A percentile compares a stretch with the other conserved stretches of the same genome.
These are phyloP conservation scores for Podospora australis DNA, from an alignment of 495 filamentous ascomycete species.

Conservation along the genomic window DNA sequence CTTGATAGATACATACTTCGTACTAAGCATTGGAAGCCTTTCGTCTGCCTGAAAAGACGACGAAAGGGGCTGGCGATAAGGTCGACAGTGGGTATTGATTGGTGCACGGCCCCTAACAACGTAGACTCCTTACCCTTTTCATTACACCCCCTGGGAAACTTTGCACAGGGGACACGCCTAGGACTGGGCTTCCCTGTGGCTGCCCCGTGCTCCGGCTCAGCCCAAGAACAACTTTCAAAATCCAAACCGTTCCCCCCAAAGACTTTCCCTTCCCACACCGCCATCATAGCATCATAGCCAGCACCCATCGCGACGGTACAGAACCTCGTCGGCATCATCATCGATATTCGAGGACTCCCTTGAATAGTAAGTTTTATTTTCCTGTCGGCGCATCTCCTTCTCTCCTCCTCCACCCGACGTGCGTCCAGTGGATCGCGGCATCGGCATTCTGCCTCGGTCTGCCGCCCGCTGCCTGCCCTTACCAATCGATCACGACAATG, in stretches of 20 bases:
- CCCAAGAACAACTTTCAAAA: constrained; percentile 38
- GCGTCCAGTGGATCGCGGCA: constrained; percentile 17
- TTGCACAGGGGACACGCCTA: constrained; percentile 8
- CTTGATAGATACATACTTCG: constrained; percentile 9
- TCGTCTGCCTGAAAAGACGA: neutral
- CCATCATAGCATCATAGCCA: constrained; percentile 25
- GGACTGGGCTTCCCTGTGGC: constrained; percentile 5
- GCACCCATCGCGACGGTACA: constrained; percentile 23
- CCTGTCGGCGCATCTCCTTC: constrained; percentile 3
- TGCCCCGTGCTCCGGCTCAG: constrained; percentile 15
- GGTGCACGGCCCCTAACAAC: constrained; percentile 9
- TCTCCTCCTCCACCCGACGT: no score
- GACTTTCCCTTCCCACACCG: constrained; percentile 27
- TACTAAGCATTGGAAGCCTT: no score
- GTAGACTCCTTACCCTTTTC: no score
- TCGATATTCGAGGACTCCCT: constrained; percentile 15
- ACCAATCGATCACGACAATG: constrained; percentile 15
- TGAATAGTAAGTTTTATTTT: constrained; percentile 26
- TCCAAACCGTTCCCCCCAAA: constrained; percentile 26
- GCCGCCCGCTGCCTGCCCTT: constrained; percentile 6
- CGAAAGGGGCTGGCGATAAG: constrained; percentile 23
- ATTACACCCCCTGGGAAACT: constrained; percentile 7
- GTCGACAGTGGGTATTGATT: constrained; percentile 13
- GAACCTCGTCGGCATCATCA: constrained; percentile 25
- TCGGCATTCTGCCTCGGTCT: constrained; percentile 19